These are phyloP conservation scores for Desmodesmus armatus DNA, from an alignment of 139 green algal genomes.

Conservation along the genomic window DNA sequence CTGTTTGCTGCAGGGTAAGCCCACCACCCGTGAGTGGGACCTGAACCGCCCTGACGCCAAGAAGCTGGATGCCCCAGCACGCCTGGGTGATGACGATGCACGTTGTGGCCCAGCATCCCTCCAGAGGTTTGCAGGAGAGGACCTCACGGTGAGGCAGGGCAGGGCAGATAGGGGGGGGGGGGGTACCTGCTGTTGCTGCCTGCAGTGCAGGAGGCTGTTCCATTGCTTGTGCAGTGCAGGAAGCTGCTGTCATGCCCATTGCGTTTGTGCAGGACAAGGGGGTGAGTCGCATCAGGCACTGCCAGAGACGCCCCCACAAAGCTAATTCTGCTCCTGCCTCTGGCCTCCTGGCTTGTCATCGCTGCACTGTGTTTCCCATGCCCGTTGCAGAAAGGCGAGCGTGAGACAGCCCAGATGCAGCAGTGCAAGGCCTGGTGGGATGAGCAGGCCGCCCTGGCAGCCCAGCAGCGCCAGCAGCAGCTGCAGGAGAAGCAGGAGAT, in stretches of 20 bases:
- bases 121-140: slow-evolving; percentile 81
- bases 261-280: not conserved
- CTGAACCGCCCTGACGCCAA: slow-evolving; percentile 76
- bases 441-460: slow-evolving; percentile 61
- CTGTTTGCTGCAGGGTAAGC: slow-evolving; percentile 66
- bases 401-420: slow-evolving; percentile 65
- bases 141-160: slow-evolving; percentile 61
- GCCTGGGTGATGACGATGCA: slow-evolving; percentile 73
- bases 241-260: not conserved
- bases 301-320: no score
- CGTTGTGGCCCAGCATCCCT: slow-evolving; percentile 68
- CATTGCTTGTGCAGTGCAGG: not conserved
- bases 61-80: slow-evolving; percentile 65
- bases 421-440: slow-evolving; percentile 77
- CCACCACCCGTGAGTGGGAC: slow-evolving; percentile 78
- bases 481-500: slow-evolving; percentile 7
- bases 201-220: not conserved
- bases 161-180: no score
- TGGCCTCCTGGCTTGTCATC: no score
- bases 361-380: no score
- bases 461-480: slow-evolving; percentile 41
- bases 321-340: no score
- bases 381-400: slow-evolving; percentile 65
- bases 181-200: not conserved
- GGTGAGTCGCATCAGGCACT: no score